Conservation (phyloP, 768 basidiomycete genomes). For the Trametes maxima region DNA sequence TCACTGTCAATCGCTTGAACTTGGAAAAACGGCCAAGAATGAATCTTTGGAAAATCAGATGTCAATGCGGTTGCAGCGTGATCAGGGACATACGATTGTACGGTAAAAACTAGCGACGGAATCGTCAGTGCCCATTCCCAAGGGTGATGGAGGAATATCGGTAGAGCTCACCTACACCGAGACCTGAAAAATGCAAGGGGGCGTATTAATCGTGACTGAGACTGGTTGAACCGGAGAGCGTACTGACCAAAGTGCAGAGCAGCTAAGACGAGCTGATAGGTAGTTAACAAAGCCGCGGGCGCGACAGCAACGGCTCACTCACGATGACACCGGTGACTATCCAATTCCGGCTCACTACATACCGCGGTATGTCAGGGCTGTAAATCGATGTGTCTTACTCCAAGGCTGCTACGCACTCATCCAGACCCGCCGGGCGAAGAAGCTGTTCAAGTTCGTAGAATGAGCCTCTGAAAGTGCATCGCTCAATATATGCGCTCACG, state of each 20-base stretch:
- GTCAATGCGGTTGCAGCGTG: not conserved
- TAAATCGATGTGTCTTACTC: too few relatives aligned
- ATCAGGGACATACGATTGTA: conserved; percentile 41
- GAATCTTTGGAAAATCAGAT: conserved; percentile 18
- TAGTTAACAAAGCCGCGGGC: not conserved
- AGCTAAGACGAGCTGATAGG: conserved; percentile 40
- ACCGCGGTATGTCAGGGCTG: conserved; percentile 6
- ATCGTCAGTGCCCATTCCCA: not conserved
- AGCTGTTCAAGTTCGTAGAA: conserved; percentile 35
- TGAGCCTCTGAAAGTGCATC: not conserved
- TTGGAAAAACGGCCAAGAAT: conserved; percentile 39
- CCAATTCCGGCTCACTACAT: conserved; percentile 47
- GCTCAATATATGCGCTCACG: conserved; percentile 33
- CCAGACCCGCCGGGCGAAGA: conserved; percentile 56
- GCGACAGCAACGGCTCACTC: conserved; percentile 20
- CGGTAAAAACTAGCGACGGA: conserved; percentile 44
- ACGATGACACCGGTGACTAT: conserved; percentile 47
- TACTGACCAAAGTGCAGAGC: conserved; percentile 47
- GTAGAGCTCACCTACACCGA: conserved; percentile 29
- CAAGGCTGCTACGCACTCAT: conserved; percentile 50
- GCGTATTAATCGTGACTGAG: not conserved
- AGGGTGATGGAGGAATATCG: not conserved
- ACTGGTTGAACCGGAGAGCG: not conserved
- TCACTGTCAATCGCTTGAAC: conserved; percentile 37
- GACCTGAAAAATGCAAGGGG: conserved; percentile 8